phyloP scores from a whole-genome alignment of 768 basidiomycete genomes.

The Naematelia encephala region DNA sequence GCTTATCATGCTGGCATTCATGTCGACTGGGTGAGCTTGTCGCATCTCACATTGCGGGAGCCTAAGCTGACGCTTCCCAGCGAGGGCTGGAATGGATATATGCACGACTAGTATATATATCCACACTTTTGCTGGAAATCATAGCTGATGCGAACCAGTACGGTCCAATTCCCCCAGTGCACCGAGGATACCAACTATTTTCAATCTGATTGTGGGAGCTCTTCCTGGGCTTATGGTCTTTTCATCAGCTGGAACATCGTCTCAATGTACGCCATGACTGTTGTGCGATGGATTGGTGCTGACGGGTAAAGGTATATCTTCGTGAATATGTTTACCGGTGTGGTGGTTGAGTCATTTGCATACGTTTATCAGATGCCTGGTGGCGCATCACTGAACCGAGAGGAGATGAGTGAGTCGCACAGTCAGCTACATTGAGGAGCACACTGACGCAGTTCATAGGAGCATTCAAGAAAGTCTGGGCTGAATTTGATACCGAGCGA shows the following conservation, averaged over 20 bases:
- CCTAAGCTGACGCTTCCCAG: conserved; percentile 51
- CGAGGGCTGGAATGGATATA: conserved; percentile 94
- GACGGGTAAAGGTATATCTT: conserved; percentile 74
- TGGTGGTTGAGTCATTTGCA: conserved; percentile 91
- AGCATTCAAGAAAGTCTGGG: conserved; percentile 91
- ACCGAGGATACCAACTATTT: conserved; percentile 58
- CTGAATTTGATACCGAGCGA: conserved; percentile 70
- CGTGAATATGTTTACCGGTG: conserved; percentile 93
- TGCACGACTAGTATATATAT: conserved; percentile 98
- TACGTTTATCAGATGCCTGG: conserved; percentile 88
- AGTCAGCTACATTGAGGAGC: neutral
- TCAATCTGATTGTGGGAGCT: conserved; percentile 83
- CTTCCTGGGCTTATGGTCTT: conserved; percentile 73
- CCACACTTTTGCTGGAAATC: too few relatives aligned
- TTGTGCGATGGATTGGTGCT: neutral
- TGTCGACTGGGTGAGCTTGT: conserved; percentile 78
- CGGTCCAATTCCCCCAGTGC: conserved; percentile 74
- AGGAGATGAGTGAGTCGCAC: conserved; percentile 68
- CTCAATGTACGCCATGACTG: conserved; percentile 66
- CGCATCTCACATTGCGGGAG: neutral
- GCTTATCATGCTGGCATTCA: conserved; percentile 84
- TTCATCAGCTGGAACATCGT: conserved; percentile 95
- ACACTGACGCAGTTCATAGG: conserved; percentile 18
- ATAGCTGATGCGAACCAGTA: conserved; percentile 54
- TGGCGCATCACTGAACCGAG: conserved; percentile 71